These are phyloP conservation scores for Triangularia verruculosa DNA, from an alignment of 2,329 filamentous ascomycete genomes.

Conservation along the genomic window DNA sequence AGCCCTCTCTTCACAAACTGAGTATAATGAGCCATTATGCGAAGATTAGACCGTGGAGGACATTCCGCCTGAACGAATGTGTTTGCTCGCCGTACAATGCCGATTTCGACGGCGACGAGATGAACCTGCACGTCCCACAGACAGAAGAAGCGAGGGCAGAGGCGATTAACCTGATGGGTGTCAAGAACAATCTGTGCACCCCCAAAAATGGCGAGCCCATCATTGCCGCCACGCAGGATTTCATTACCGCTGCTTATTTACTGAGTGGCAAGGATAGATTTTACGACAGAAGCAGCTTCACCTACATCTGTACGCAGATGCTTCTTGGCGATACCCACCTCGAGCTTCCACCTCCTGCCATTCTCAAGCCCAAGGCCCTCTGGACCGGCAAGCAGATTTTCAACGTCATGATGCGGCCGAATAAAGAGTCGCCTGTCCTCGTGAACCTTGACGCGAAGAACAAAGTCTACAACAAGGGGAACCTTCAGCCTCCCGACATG, in stretches of 20 bases:
- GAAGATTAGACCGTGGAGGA: constrained; percentile 91
- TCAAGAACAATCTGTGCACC: constrained; percentile 92
- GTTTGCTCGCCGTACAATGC: constrained; percentile 98
- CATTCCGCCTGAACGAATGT: constrained; percentile 95
- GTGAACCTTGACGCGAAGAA: constrained; percentile 94
- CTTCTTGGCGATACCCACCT: constrained; percentile 65
- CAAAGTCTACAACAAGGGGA: constrained; percentile 70
- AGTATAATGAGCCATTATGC: constrained; percentile 96
- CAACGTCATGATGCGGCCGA: constrained; percentile 85
- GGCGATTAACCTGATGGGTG: constrained; percentile 94
- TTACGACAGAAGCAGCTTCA: constrained; percentile 83
- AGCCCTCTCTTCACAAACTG: constrained; percentile 95
- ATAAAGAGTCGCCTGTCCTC: constrained; percentile 74
- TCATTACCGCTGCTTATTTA: constrained; percentile 92
- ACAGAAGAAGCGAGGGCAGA: constrained; percentile 95
- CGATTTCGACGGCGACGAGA: constrained; percentile 98
- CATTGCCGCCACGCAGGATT: constrained; percentile 98
- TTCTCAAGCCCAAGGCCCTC: constrained; percentile 78
- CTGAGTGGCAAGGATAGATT: constrained; percentile 91
- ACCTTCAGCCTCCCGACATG: constrained; percentile 62
- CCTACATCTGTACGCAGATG: constrained; percentile 92
- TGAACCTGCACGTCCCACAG: constrained; percentile 97
- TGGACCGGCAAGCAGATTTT: constrained; percentile 99
- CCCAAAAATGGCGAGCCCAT: constrained; percentile 98
- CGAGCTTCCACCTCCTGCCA: constrained; percentile 81